phyloP scores from a whole-genome alignment of 1,139 yeast genomes.

The Geotrichum klebahnii region DNA sequence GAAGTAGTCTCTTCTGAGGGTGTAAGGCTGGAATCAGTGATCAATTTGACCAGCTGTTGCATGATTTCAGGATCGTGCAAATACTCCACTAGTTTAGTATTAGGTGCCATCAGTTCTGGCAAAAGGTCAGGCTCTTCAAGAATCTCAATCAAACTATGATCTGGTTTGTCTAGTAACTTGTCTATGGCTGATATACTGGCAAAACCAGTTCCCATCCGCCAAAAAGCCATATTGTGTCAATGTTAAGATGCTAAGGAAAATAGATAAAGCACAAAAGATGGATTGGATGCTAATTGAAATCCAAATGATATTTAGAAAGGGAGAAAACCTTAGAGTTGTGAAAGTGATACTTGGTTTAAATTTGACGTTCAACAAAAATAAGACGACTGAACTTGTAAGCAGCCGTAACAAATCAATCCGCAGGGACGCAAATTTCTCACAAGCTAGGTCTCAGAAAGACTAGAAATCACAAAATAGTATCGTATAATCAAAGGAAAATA shows the following conservation, averaged over 20 bases:
- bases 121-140: conserved; percentile 82
- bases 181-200: conserved; percentile 71
- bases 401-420: too few relatives aligned
- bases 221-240: conserved; percentile 55
- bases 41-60: conserved; percentile 60
- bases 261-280: neutral
- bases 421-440: too few relatives aligned
- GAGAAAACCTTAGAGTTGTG: too few relatives aligned
- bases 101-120: conserved; percentile 79
- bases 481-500: too few relatives aligned
- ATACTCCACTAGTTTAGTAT: conserved; percentile 75
- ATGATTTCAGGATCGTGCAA: conserved; percentile 70
- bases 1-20: conserved; percentile 5
- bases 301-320: too few relatives aligned
- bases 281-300: too few relatives aligned
- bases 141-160: conserved; percentile 56
- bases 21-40: conserved; percentile 44
- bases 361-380: too few relatives aligned
- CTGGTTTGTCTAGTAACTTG: conserved; percentile 60
- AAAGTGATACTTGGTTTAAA: too few relatives aligned
- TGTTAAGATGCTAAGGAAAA: neutral
- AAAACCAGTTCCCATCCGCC: conserved; percentile 88
- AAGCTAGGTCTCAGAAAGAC: too few relatives aligned
- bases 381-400: too few relatives aligned
- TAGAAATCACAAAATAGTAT: too few relatives aligned